These are phyloP conservation scores for Osmozyma mogii DNA, from an alignment of 805 yeast genomes.

Conservation along the genomic window DNA sequence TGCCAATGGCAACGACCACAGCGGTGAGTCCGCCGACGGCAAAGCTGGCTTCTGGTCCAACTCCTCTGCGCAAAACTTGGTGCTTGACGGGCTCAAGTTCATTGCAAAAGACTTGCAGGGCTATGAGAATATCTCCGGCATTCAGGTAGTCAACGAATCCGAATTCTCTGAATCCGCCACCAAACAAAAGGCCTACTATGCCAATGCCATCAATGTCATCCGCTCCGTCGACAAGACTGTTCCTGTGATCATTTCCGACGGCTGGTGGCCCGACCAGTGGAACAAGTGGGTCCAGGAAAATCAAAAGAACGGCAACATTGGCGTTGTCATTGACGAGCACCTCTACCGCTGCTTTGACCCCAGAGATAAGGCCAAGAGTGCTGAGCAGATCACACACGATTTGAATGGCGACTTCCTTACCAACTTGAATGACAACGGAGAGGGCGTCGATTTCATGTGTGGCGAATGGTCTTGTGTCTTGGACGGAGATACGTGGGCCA, in stretches of 20 bases:
- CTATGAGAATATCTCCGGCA: conserved; percentile 66
- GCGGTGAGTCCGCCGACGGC: conserved; percentile 52
- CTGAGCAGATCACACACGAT: conserved; percentile 54
- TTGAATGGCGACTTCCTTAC: conserved; percentile 43
- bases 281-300: conserved; percentile 52
- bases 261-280: conserved; percentile 88
- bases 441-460: conserved; percentile 60
- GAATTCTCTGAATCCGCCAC: conserved; percentile 49
- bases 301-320: conserved; percentile 31
- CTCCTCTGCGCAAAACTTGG: conserved; percentile 31
- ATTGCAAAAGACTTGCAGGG: conserved; percentile 51
- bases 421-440: conserved; percentile 35
- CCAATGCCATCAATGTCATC: conserved; percentile 54
- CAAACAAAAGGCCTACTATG: conserved; percentile 53
- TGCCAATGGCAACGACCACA: conserved; percentile 79
- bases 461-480: conserved; percentile 91
- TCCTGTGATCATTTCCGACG: conserved; percentile 82
- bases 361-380: conserved; percentile 56
- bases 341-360: conserved; percentile 82
- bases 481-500: conserved; percentile 69
- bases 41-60: conserved; percentile 60
- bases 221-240: conserved; percentile 45
- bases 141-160: conserved; percentile 84
- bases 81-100: conserved; percentile 46
- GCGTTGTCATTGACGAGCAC: conserved; percentile 77